Evolutionary conservation across 2,329 filamentous ascomycete genomes (phyloP), one percentile per base, ranked within the genome.

Genomic region (Colletotrichum somersetense): DNA sequence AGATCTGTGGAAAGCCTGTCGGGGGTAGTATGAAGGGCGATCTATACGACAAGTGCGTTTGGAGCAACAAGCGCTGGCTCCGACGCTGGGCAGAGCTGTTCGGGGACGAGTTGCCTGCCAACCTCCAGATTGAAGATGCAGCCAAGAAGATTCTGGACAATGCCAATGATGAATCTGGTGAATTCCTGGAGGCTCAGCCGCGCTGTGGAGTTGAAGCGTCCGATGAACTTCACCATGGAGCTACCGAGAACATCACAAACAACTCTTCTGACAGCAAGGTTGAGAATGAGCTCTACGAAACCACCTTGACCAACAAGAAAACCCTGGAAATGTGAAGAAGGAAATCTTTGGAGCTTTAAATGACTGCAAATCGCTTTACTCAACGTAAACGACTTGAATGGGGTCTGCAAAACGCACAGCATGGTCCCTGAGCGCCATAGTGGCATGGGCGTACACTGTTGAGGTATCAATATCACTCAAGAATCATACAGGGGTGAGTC

Each of bases 1-100:
- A 74, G 73, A 69, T 68, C 3, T 38, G 72, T 16, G 72, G 73
- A 18, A 74, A 72, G 35, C 73, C 73, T 5, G 65, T 72, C 3
- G 73, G 73, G 2, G 62, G 42, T 4, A 38, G n/a, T 4, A 40
- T 74, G n/a, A 35, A 40, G 18, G 42, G 14, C 11, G 62, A 52
- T 35, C 40, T 56, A 7, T 62, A 59, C 11, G 72, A 66, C 30
- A 8, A 69, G n/a, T 69, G 64, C 48, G 23, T 67, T 20, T 50
- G 35, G 14, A 40, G 23, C 26, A 74, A 74, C 44, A 50, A 48
- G 14, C 40, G 66, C 62, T 48, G 62, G 26, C 72, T 61, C 20
- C 18, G 20, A 18, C 50, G 52, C 10, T 72, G 52, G n/a, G 33
- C 63, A 33, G 72, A 74, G 1, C 48, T 74, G 0, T 74, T 74